Base-by-base conservation (phyloP, 2,329 filamentous ascomycete genomes). In the Talaromyces sp. region DNA sequence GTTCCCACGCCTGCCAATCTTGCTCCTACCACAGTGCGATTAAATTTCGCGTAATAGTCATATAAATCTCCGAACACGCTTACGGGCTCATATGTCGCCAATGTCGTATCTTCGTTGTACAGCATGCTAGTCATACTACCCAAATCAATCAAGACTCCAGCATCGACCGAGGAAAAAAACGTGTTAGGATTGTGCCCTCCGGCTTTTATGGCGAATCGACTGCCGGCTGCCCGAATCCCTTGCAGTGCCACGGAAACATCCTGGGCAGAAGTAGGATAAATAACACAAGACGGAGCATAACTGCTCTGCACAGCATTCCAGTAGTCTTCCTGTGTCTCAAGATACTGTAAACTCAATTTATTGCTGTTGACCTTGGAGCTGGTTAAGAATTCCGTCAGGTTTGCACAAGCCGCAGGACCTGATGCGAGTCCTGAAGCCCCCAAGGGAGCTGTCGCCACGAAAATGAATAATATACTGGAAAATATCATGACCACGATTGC, bases 111-210 rank as follows among this genome's bases (percentile, higher is more conserved):
- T 26, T 26, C 14, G 21, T 55, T 35, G 35, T 55, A 55, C 31
- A 24, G 38, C 35, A 41, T 55, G 17, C 65, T 69, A 41, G 67
- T 72, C 69, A 74, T 70, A 29, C 63, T 65, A 27, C 56, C 48
- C 31, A 75, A 58, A 58, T 73, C 68, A 61, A 63, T 68, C 6
- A 74, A 35, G 32, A 65, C 19, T 63, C 68, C 46, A 58, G 65
- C 4, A 81, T 77, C 43, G 77, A 69, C 68, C 2, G 67, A 69
- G 4, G 68, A 67, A 19, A 61, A 67, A 57, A 66, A 67, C 0
- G 61, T 65, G 29, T 70, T 70, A n/a, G 68, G 65, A 24, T 69
- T 70, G 50, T 70, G 68, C 2, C 68, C 68, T 11, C 64, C 67
- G 2, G 66, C 66, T 54, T 68, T 70, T 32, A 70, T 62, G 38